Evolutionary conservation across 2,329 filamentous ascomycete genomes (phyloP), one percentile per base, ranked within the genome.

Genomic region (Aspergillus jensenii): DNA sequence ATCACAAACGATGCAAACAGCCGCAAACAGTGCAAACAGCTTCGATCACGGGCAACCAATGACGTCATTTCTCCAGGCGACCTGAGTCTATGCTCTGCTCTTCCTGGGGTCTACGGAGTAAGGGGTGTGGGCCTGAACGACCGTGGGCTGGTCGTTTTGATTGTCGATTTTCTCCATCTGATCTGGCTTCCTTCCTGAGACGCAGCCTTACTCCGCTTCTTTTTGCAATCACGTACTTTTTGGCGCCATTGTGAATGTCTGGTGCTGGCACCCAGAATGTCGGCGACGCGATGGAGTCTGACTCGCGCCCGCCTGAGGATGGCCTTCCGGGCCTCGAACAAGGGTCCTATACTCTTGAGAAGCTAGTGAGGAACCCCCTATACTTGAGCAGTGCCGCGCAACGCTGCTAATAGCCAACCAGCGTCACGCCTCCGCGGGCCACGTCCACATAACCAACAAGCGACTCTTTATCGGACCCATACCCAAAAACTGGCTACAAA

Each of bases 381-480:
- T 40, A 17, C 23, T 35, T 44, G 3, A 7, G 35, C 27, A 56
- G 31, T 27, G 21, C 11, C 25, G 8, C 12, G 11, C 12, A 44
- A 6, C n/a, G 6, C 27, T 14, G 35, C 40, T 46, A 40, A 53
- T 31, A 59, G 25, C 33, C 12, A 62, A 67, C 21, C 48, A 81
- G 83, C 81, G 84, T 75, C 83, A 88, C 78, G 82, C 84, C 49
- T 84, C 82, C 44, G 79, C 84, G 23, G 79, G 84, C 59, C 86
- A 88, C 67, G 73, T 88, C 41, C 81, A 87, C 71, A 74, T 85
- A 63, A 88, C 86, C 6, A 84, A 80, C 52, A 79, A 82, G 55
- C 82, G 86, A 55, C 83, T 82, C 72, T 88, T 88, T 72, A 85
- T 88, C 58, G 86, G 86, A 1, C 86, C 86, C 37, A 84, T 88